phyloP scores from a whole-genome alignment of 208 protist genomes.

The Kentomonas sorsogonicus region DNA sequence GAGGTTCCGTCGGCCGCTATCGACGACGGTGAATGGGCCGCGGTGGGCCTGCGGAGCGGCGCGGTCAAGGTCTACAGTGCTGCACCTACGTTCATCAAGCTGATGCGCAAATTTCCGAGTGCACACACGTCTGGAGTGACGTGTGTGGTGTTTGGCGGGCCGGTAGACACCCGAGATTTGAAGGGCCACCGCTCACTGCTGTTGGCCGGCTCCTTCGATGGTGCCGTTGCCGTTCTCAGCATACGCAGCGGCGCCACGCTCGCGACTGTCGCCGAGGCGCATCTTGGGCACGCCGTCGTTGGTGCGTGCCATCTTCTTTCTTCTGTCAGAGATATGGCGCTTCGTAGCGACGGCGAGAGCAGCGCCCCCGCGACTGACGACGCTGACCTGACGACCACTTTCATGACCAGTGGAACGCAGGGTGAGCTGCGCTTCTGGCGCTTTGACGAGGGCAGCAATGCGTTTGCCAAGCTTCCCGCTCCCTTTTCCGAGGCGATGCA shows the following conservation, averaged over 20 bases:
- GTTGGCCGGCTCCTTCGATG: conserved; percentile 68
- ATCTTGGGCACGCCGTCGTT: no score
- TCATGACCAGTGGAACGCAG: no score
- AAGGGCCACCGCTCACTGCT: conserved; percentile 47
- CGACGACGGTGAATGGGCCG: conserved; percentile 39
- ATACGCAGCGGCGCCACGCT: conserved; percentile 36
- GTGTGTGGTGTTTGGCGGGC: conserved; percentile 49
- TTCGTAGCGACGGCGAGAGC: no score
- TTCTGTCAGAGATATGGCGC: no score
- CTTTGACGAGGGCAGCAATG: no score
- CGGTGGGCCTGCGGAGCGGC: conserved; percentile 75
- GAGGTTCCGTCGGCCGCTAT: no score
- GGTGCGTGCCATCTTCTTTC: no score
- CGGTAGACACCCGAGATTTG: conserved; percentile 6
- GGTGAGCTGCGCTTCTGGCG: no score
- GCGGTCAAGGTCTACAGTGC: conserved; percentile 78
- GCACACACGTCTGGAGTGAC: conserved; percentile 65
- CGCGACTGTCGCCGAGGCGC: conserved; percentile 34
- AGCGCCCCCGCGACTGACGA: no score
- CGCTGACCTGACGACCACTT: no score
- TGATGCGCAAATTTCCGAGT: conserved; percentile 63
- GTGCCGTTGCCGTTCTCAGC: conserved; percentile 46
- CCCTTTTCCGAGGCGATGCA: no score
- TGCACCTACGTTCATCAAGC: conserved; percentile 42
- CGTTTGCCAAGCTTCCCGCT: no score